Conservation (phyloP, 106 monocot genomes). For the Vanilla planifolia region DNA sequence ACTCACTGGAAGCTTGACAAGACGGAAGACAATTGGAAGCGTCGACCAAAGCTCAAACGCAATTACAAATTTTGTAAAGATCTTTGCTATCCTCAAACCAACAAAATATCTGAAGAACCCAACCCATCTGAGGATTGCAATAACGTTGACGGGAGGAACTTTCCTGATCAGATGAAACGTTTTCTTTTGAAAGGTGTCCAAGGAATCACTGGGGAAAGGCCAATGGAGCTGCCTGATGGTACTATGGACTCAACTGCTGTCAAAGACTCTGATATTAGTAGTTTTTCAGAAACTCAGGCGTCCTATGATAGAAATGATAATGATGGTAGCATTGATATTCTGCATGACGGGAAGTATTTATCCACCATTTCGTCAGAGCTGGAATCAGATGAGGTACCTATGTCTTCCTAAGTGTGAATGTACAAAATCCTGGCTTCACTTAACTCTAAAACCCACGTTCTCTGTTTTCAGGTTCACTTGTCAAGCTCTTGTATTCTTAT, state of each 20-base stretch:
- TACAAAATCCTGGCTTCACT: not conserved
- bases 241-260: constrained; percentile 9
- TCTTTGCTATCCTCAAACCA: constrained; percentile 70
- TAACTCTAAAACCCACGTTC: constrained; percentile 1
- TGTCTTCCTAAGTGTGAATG: not conserved
- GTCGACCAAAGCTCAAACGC: constrained; percentile 74
- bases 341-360: constrained; percentile 40
- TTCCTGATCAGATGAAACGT: constrained; percentile 83
- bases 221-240: constrained; percentile 42
- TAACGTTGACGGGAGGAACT: constrained; percentile 12
- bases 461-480: constrained; percentile 61
- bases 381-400: constrained; percentile 63
- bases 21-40: constrained; percentile 80
- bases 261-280: constrained; percentile 11
- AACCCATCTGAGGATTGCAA: constrained; percentile 14
- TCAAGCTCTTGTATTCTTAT: constrained; percentile 75
- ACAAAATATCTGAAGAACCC: constrained; percentile 27
- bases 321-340: constrained; percentile 19
- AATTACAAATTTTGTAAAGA: constrained; percentile 89
- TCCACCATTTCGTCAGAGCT: constrained; percentile 26
- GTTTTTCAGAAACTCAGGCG: constrained; percentile 25
- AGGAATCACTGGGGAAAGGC: constrained; percentile 58
- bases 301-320: constrained; percentile 24
- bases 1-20: constrained; percentile 96
- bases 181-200: constrained; percentile 81